phyloP scores from a whole-genome alignment of 495 filamentous ascomycete species.

The Cetradonia linearis region DNA sequence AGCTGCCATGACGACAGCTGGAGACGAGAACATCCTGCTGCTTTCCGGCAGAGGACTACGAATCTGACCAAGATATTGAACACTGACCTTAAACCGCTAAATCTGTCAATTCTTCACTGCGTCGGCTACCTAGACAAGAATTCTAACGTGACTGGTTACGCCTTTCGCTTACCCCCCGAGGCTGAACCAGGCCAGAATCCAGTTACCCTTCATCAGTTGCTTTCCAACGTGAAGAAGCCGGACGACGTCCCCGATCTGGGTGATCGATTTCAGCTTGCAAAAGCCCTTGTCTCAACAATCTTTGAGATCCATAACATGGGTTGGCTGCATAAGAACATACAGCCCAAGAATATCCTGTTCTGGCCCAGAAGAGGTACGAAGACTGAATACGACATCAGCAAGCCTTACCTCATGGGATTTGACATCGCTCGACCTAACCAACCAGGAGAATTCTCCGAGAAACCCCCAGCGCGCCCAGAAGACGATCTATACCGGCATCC shows the following conservation, averaged over 20 bases:
- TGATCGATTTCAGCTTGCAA: constrained; percentile 27
- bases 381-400: constrained; percentile 19
- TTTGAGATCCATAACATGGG: constrained; percentile 32
- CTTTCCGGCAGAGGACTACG: constrained; percentile 20
- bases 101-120: constrained; percentile 23
- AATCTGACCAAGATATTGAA: constrained; percentile 26
- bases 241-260: constrained; percentile 24
- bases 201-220: constrained; percentile 16
- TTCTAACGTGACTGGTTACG: constrained; percentile 21
- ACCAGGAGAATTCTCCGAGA: constrained; percentile 25
- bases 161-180: constrained; percentile 18
- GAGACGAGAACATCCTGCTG: constrained; percentile 19
- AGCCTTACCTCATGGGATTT: constrained; percentile 31
- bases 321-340: constrained; percentile 34
- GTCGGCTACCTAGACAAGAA: constrained; percentile 22
- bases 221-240: constrained; percentile 1
- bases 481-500: constrained; percentile 33
- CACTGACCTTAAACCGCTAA: constrained; percentile 21
- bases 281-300: constrained; percentile 28
- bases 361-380: constrained; percentile 19
- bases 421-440: constrained; percentile 27
- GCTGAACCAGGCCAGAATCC: constrained; percentile 15
- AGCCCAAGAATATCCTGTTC: constrained; percentile 33
- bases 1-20: constrained; percentile 23
- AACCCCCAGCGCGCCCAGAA: constrained; percentile 25